Base-by-base conservation (phyloP, 1,284 basidiomycete species). In the Ustilago esculenta region DNA sequence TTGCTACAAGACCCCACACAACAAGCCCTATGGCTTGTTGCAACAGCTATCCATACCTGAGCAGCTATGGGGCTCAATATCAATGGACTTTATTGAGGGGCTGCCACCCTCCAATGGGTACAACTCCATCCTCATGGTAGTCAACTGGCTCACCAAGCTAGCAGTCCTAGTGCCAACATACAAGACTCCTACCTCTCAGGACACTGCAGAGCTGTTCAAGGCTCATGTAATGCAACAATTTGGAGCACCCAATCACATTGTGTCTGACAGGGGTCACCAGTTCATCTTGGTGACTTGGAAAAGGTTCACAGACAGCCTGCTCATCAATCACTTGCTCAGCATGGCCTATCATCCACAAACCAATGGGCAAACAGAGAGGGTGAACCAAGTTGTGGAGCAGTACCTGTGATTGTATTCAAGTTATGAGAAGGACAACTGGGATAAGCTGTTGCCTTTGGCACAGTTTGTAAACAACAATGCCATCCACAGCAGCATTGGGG, bases 71-170 rank as follows among this genome's bases (percentile, higher is more conserved):
- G 71, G 74, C 25, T 75, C 78, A 0, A 77, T 87, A 5, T 83
- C 83, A 0, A 83, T 86, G 82, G 86, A 87, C 60, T 80, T 84
- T 48, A 84, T 86, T 46, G 76, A 72, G 0, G n/a, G n/a, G n/a
- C n/a, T n/a, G n/a, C n/a, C n/a, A n/a, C n/a, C n/a, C n/a, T n/a
- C n/a, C n/a, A n/a, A n/a, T n/a, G n/a, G n/a, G n/a, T n/a, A n/a
- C n/a, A n/a, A n/a, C n/a, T n/a, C n/a, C n/a, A n/a, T n/a, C n/a
- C n/a, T n/a, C n/a, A n/a, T n/a, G n/a, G n/a, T n/a, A n/a, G n/a
- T n/a, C n/a, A n/a, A n/a, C n/a, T n/a, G n/a, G n/a, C n/a, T n/a
- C n/a, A n/a, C n/a, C n/a, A n/a, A n/a, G n/a, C n/a, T n/a, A n/a
- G n/a, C n/a, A n/a, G n/a, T n/a, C n/a, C n/a, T n/a, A n/a, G n/a